Conservation (phyloP, 169 alveolate genomes). For the Eimeria necatrix region DNA sequence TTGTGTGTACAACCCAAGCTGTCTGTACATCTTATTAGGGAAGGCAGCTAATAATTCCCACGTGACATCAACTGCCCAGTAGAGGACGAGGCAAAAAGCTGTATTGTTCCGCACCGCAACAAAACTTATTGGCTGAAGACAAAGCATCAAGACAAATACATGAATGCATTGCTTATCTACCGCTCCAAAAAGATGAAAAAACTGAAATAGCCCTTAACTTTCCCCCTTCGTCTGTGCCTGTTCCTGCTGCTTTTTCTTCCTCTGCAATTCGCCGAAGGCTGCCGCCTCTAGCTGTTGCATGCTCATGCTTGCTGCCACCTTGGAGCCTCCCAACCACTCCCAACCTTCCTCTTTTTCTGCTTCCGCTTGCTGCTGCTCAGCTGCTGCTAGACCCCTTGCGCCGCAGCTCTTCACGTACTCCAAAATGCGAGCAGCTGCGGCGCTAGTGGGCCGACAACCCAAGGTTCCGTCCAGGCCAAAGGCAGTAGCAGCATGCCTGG, state of each 20-base stretch:
- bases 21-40: too few species aligned
- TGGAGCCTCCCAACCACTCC: slow-evolving; percentile 75
- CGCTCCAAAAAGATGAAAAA: too few species aligned
- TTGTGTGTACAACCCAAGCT: too few species aligned
- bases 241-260: slow-evolving; percentile 54
- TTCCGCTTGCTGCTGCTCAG: slow-evolving; percentile 35
- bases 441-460: slow-evolving; percentile 9
- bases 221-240: not conserved
- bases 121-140: too few species aligned
- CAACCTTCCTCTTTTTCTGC: slow-evolving; percentile 32
- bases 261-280: slow-evolving; percentile 57
- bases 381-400: slow-evolving; percentile 13
- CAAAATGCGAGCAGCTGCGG: slow-evolving; percentile 53
- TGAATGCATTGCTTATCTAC: too few species aligned
- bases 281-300: slow-evolving; percentile 59
- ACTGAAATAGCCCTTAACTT: too few species aligned
- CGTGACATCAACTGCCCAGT: too few species aligned
- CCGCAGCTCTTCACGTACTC: slow-evolving; percentile 64
- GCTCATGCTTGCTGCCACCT: slow-evolving; percentile 61
- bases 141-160: too few species aligned
- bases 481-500: slow-evolving; percentile 45
- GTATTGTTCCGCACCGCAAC: too few species aligned
- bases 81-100: too few species aligned
- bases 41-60: too few species aligned
- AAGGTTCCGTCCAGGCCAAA: slow-evolving; percentile 38